phyloP scores from a whole-genome alignment of 306 rosid genomes.

The Sesbania bispinosa region DNA sequence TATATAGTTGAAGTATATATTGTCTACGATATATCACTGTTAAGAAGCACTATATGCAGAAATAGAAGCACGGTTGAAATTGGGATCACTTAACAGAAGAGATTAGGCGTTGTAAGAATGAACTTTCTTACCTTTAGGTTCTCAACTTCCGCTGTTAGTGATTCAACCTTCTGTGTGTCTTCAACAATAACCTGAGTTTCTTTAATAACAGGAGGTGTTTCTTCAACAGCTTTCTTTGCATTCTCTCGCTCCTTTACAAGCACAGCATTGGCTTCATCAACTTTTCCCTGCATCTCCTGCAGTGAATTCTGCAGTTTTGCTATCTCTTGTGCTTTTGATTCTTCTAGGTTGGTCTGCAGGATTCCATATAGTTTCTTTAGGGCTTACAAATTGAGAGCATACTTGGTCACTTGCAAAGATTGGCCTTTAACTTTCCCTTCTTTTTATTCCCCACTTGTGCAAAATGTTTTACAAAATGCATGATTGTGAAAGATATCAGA shows the following conservation, averaged over 20 bases:
- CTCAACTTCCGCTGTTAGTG: slow-evolving; percentile 65
- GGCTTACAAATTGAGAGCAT: slow-evolving; percentile 23
- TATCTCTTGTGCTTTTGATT: slow-evolving; percentile 75
- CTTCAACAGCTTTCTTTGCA: slow-evolving; percentile 61
- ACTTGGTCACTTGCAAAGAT: background rate
- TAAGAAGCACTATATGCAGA: too few species aligned
- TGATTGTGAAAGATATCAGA: slow-evolving; percentile 17
- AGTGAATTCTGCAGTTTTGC: slow-evolving; percentile 68
- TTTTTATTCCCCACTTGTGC: background rate
- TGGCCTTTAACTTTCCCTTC: background rate
- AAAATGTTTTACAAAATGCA: slow-evolving; percentile 6
- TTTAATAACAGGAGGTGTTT: slow-evolving; percentile 72
- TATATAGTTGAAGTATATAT: background rate
- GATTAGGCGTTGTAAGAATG: slow-evolving; percentile 4
- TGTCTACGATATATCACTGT: slow-evolving; percentile 17
- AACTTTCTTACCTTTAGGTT: slow-evolving; percentile 56
- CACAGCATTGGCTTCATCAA: slow-evolving; percentile 63
- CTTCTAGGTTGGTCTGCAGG: slow-evolving; percentile 81
- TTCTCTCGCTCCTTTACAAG: slow-evolving; percentile 63
- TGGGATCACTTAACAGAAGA: slow-evolving; percentile 4
- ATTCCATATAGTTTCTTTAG: slow-evolving; percentile 28
- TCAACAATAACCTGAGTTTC: slow-evolving; percentile 77
- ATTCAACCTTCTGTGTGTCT: slow-evolving; percentile 70
- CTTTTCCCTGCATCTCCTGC: slow-evolving; percentile 61
- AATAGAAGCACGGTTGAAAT: slow-evolving; percentile 20